Evolutionary conservation across 1,284 basidiomycete genomes (phyloP), one percentile per base, ranked within the genome.

Genomic region (Ganoderma boninense): DNA sequence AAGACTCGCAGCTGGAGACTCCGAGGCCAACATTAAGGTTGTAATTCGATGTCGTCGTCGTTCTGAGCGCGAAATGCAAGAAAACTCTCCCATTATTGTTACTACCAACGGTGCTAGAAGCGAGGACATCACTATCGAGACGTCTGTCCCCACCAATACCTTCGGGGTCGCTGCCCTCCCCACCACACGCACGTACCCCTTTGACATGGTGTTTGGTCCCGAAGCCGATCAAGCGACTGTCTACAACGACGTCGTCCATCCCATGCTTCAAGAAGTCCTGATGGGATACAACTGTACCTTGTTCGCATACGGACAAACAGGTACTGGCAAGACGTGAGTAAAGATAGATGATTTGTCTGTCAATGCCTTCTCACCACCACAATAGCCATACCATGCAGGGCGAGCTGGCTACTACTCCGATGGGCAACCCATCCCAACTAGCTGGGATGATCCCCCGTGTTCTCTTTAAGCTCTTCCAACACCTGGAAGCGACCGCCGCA

Each of bases 391-490:
- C 97, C 3, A 98, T 98, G 97, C 95, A 97, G 81, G 97, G 97
- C 35, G 95, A 98, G 79, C 84, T 98, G 35, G 85, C 86, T 2
- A 91, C 92, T 0, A 95, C 94, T 0, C 90, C 95, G 0, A 89
- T 95, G 85, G 94, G 95, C 26, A 96, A 95, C 68, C 97, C 97
- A 43, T 95, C 95, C 20, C 83, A 92, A 2, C 90, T 95, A 65
- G 97, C 98, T 4, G 98, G 98, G 66, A 97, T 99, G 89, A 97
- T 99, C 72, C 98, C 98, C n/a, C 93, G 98, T 44, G 96, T 93
- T 1, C 88, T 99, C 7, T 97, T 98, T 80, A 92, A 94, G 35
- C 89, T 99, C 2, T 99, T 99, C 79, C 91, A 95, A 70, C 89
- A 95, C 64, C 90, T 99, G 10, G 96, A 98, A 76, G 85, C 87